Evolutionary conservation across 1,139 yeast genomes (phyloP), one percentile per base, ranked within the genome.

Genomic region (Nakaseomyces sp.): DNA sequence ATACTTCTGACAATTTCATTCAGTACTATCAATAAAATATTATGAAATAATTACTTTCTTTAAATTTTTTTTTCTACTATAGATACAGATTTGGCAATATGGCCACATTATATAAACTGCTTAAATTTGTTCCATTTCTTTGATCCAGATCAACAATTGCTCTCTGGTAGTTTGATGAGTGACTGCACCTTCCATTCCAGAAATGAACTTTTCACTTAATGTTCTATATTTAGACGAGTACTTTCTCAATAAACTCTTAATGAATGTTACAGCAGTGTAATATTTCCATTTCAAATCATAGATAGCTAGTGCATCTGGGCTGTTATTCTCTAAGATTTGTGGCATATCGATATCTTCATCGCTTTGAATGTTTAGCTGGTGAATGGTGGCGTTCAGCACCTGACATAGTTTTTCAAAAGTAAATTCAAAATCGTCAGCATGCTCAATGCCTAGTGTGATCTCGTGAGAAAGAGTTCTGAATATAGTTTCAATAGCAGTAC

Each of bases 181-280:
- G 5, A 66, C 44, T 10, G 54, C 56, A 15, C 50, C 48, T 32
- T 55, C 53, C 15, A 56, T 40, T n/a, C 52, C 54, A 4, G 40
- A 36, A 18, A 50, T 51, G 22, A 64, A 50, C 16, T 57, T 58
- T 5, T 54, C 58, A 8, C 46, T 41, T 29, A 60, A 44, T n/a
- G 48, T 45, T 10, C 49, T 50, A 45, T 56, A 65, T 43, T 66
- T 66, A 31, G 56, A 61, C 3, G 67, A 58, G 43, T 56, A 68
- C 44, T 67, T 68, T 63, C 73, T 66, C 43, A 70, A 43, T 9
- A 67, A 29, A 45, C 71, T 60, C 53, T 68, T 68, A 15, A 65
- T 45, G 41, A 69, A 63, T 10, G 65, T 60, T 41, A 66, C 41
- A 12, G 61, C 47, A 9, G 64, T 55, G 37, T 61, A 60, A 45